These are phyloP conservation scores for Coccinonectria pachysandricola DNA, from an alignment of 2,329 filamentous ascomycete genomes.

Conservation along the genomic window DNA sequence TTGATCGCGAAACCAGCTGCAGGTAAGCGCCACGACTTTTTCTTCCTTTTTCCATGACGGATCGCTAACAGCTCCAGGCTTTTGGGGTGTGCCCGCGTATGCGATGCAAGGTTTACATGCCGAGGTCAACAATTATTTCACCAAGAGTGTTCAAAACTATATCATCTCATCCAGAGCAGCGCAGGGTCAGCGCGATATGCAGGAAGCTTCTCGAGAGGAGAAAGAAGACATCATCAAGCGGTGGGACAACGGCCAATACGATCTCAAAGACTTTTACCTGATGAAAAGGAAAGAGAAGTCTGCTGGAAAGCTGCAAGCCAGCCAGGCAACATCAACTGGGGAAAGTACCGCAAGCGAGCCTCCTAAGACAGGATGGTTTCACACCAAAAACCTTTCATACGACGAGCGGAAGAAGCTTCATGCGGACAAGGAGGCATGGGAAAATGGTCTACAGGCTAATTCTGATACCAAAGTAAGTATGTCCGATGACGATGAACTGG, in stretches of 20 bases:
- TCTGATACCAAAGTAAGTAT: slow-evolving; percentile 5
- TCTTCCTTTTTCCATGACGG: neutral
- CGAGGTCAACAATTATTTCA: slow-evolving; percentile 61
- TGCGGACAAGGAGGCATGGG: slow-evolving; percentile 30
- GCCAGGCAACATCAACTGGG: slow-evolving; percentile 5
- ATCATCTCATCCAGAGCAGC: slow-evolving; percentile 67
- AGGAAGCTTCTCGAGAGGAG: slow-evolving; percentile 44
- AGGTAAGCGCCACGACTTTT: slow-evolving; percentile 34
- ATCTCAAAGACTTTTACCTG: slow-evolving; percentile 51
- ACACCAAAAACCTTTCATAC: slow-evolving; percentile 36
- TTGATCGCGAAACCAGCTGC: slow-evolving; percentile 73
- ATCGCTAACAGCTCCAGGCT: slow-evolving; percentile 27
- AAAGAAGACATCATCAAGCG: slow-evolving; percentile 51
- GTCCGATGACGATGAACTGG: slow-evolving; percentile 50
- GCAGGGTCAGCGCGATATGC: slow-evolving; percentile 62
- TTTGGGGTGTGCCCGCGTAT: slow-evolving; percentile 69
- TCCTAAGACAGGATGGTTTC: slow-evolving; percentile 36
- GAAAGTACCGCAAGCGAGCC: slow-evolving; percentile 15
- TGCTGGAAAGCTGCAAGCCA: slow-evolving; percentile 23
- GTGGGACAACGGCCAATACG: slow-evolving; percentile 52
- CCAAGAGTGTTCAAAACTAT: slow-evolving; percentile 64
- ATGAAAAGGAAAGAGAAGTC: slow-evolving; percentile 37
- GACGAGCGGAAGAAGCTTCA: slow-evolving; percentile 43
- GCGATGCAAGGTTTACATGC: slow-evolving; percentile 74
- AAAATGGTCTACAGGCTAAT: slow-evolving; percentile 11